A percentile compares a stretch with the other conserved stretches of the same genome.
phyloP scores from a whole-genome alignment of 2,329 filamentous ascomycete species.

The Fusarium sp. region DNA sequence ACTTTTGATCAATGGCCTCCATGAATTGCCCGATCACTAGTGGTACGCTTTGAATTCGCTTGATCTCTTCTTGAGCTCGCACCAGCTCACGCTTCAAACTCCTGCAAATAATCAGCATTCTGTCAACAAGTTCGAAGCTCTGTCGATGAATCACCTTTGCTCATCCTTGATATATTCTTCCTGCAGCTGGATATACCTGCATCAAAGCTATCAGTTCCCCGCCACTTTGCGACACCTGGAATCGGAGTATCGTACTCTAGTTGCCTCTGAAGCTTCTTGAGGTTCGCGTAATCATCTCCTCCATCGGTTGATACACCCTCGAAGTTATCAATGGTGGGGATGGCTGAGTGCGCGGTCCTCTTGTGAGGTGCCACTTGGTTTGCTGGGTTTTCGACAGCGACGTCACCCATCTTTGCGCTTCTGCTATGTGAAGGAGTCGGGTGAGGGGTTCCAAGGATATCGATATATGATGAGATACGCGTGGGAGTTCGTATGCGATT shows the following conservation, averaged over 20 bases:
- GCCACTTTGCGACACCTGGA: conserved; percentile 1
- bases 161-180: conserved; percentile 99
- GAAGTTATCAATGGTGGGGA: conserved; percentile 90
- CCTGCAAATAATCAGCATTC: conserved; percentile 60
- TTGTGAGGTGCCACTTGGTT: conserved; percentile 82
- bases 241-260: conserved; percentile 75
- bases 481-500: conserved; percentile 12
- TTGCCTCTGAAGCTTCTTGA: conserved; percentile 97
- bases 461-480: conserved; percentile 1
- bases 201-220: conserved; percentile 45
- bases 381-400: conserved; percentile 84
- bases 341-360: conserved; percentile 82
- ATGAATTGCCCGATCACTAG: conserved; percentile 99
- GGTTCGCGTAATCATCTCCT: conserved; percentile 91
- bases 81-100: conserved; percentile 98
- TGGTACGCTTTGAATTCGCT: conserved; percentile 98
- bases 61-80: conserved; percentile 98
- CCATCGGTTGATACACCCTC: conserved; percentile 86
- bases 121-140: neutral
- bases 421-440: conserved; percentile 6
- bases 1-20: conserved; percentile 99
- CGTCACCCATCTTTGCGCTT: conserved; percentile 80
- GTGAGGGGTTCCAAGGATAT: conserved; percentile 5
- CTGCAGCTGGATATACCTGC: conserved; percentile 92
- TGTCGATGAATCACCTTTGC: conserved; percentile 74